phyloP scores from a whole-genome alignment of 108 stramenopile species.

The Nitzschia sp. region DNA sequence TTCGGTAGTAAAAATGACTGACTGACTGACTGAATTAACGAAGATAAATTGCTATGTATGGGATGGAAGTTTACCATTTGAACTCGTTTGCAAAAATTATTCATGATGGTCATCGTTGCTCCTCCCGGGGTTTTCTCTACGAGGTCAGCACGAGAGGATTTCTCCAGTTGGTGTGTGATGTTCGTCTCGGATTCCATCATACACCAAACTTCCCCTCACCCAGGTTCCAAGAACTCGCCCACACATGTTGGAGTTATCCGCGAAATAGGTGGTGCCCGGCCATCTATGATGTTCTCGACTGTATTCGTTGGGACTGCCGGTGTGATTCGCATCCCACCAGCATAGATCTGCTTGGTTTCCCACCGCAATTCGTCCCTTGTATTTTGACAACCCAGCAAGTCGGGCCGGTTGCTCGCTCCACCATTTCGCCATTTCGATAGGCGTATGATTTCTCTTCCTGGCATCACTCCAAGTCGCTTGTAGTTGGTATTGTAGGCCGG shows the following conservation, averaged over 20 bases:
- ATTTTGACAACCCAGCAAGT: conserved; percentile 19
- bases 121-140: too few relatives aligned
- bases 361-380: conserved; percentile 23
- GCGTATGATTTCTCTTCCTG: conserved; percentile 1
- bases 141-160: neutral
- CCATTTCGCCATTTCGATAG: conserved; percentile 26
- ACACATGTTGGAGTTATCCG: conserved; percentile 2
- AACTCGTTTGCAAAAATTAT: too few relatives aligned
- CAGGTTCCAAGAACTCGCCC: conserved; percentile 38
- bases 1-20: too few relatives aligned
- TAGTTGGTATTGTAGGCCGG: conserved; percentile 49
- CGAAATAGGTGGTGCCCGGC: conserved; percentile 20
- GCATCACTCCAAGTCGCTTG: conserved; percentile 29
- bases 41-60: too few relatives aligned
- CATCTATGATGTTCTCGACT: conserved; percentile 37
- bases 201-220: conserved; percentile 23
- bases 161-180: neutral
- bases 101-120: too few relatives aligned
- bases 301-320: conserved; percentile 16
- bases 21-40: too few relatives aligned
- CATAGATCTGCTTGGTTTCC: conserved; percentile 36
- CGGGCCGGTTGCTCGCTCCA: conserved; percentile 38
- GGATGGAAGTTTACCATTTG: too few relatives aligned
- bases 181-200: conserved; percentile 28
- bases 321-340: conserved; percentile 25